Percentiles rank a stretch among this genome's conserved stretches.
These are phyloP conservation scores for Aspergillus brunneoviolaceus DNA, from an alignment of 2,329 filamentous ascomycete genomes.

Conservation along the genomic window DNA sequence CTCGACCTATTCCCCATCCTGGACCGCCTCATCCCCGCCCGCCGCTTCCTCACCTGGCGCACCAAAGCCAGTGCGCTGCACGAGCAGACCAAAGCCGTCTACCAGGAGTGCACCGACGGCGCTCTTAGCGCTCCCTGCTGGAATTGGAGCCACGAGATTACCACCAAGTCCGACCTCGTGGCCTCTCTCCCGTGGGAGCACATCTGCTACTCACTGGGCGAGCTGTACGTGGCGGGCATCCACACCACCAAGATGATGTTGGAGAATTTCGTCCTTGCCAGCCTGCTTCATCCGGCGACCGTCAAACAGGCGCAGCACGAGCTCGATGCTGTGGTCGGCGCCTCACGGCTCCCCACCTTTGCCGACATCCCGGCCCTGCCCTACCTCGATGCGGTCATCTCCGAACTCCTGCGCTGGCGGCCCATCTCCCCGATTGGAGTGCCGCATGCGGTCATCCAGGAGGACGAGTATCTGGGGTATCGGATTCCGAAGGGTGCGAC, in stretches of 20 bases:
- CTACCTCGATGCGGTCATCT: constrained; percentile 34
- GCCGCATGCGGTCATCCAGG: constrained; percentile 48
- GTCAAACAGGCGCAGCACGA: constrained; percentile 38
- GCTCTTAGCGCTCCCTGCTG: constrained; percentile 15
- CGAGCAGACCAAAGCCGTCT: constrained; percentile 15
- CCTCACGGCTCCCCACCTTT: constrained; percentile 28
- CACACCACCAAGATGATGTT: constrained; percentile 51
- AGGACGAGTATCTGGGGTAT: constrained; percentile 51
- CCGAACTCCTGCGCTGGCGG: constrained; percentile 39
- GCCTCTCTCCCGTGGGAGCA: constrained; percentile 41
- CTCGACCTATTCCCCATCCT: constrained; percentile 16
- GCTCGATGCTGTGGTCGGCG: constrained; percentile 22
- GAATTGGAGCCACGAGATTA: constrained; percentile 24
- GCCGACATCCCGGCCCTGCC: constrained; percentile 31
- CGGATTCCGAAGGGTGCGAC: constrained; percentile 49
- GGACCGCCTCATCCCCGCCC: constrained; percentile 4
- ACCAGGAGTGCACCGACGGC: constrained; percentile 6
- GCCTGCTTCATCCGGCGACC: constrained; percentile 30
- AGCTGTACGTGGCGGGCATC: constrained; percentile 49
- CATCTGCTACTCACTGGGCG: constrained; percentile 47
- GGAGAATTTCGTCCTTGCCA: constrained; percentile 27
- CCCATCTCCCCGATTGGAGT: constrained; percentile 46
- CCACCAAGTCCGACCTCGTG: constrained; percentile 37
- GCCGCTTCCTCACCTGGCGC: constrained; percentile 11
- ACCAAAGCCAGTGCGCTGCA: constrained; percentile 15